Percentiles rank a stretch among this genome's conserved stretches.
Evolutionary conservation across 129 eudicot species (phyloP).

Genomic region (Cynara cardunculus): DNA sequence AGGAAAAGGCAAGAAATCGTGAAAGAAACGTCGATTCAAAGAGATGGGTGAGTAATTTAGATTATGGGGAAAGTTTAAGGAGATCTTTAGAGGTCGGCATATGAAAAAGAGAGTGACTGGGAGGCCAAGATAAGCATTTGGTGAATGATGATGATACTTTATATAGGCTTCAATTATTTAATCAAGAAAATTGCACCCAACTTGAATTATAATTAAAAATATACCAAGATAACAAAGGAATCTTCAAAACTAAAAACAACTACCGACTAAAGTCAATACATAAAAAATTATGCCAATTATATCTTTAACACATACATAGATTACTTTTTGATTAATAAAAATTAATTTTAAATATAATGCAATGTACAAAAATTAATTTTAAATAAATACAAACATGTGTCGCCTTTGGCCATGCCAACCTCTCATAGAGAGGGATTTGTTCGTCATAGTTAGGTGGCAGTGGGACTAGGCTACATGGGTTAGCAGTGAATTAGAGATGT

Average conservation of each 20-base stretch:
- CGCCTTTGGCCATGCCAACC: no score
- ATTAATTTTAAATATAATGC: no score
- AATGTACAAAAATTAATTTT: no score
- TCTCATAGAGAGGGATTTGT: no score
- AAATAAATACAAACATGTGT: no score
- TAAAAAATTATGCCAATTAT: not conserved
- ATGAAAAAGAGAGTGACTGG: slow-evolving; percentile 14
- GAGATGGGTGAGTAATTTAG: slow-evolving; percentile 1
- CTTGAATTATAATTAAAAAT: not conserved
- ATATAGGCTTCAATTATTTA: slow-evolving; percentile 3
- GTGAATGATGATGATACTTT: not conserved
- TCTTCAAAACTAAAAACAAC: not conserved
- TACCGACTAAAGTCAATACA: slow-evolving; percentile 30
- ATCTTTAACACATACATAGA: not conserved
- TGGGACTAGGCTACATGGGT: no score
- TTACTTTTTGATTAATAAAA: not conserved
- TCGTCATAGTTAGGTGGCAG: no score
- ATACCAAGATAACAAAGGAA: not conserved
- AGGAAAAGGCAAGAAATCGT: not conserved
- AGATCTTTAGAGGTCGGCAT: slow-evolving; percentile 12
- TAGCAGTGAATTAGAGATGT: no score
- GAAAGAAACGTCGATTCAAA: slow-evolving; percentile 9
- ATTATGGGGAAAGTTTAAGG: slow-evolving; percentile 11
- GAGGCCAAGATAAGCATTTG: slow-evolving; percentile 14
- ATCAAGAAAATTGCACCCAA: not conserved